Evolutionary conservation across 1,139 yeast species (phyloP), one percentile per base, ranked within the genome.

Genomic region (Saccharomyces hybrid): DNA sequence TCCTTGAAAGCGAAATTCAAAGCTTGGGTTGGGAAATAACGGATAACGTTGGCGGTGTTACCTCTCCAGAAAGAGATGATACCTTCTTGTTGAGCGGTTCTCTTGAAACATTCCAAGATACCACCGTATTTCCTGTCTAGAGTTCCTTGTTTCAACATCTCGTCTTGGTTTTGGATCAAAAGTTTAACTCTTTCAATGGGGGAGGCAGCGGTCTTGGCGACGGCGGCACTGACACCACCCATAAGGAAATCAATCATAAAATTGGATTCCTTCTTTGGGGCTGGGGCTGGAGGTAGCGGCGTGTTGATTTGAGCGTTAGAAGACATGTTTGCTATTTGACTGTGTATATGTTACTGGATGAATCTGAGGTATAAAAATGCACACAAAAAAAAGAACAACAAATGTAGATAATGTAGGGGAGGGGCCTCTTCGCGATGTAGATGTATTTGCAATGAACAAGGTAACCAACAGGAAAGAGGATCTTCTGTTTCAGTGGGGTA

Each of bases 181-280:
- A 84, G 79, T 80, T 84, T 84, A 73, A 84, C 87, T 75, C 90
- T 82, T 78, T 84, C 90, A 69, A 84, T 84, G 73, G 90, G 90
- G 67, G 90, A 89, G 64, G 89, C 89, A 59, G 87, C 88, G 58
- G 90, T 84, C 83, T 84, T 84, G 65, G 89, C 82, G 75, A 84
- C 84, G 67, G 89, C 89, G 75, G 90, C 89, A 73, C 89, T 84
- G 62, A 84, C 87, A 81, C 89, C 89, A 72, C 88, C 88, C 88
- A 84, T 82, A 73, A 82, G 68, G 78, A 81, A 82, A 73, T 82
- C 84, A 70, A 78, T 65, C 67, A 79, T 66, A 73, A 80, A 81
- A 68, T 64, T 61, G 51, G 66, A 62, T 59, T 63, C 60, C 48
- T 56, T 58, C 57, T 59, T 60, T 51, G 61, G 65, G 52, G 64